Base-by-base conservation (phyloP, 768 basidiomycete species). In the Russula vinacea region DNA sequence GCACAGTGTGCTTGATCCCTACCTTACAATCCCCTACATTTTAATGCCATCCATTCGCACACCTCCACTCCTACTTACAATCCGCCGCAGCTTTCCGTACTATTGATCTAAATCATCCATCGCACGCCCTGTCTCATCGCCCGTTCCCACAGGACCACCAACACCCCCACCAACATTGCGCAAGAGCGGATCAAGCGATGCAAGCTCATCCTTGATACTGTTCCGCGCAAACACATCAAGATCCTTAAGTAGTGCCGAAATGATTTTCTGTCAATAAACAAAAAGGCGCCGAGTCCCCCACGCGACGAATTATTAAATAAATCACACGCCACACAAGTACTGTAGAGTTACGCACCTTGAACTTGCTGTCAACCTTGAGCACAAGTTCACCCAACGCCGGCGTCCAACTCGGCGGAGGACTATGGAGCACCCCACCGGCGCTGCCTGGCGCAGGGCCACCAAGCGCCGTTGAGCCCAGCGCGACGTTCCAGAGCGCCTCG, bases 141-240 rank as follows among this genome's bases (percentile, higher is more conserved):
- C 50, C 1, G 50, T 51, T 51, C 50, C 50, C 4, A 16, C 49
- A 6, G 6, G 16, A 26, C 49, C 26, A 16, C 45, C 45, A n/a
- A 35, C 53, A 17, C 74, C 68, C 22, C 68, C 71, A 1, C 74
- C 74, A 51, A 84, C 78, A 68, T 88, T 89, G 49, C 87, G 79
- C 58, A 93, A 77, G 39, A 92, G 72, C 32, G 91, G 91, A 74
- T 92, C 90, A 51, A 94, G 80, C 29, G 89, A 89, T 19, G 88
- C 85, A 42, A 94, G 77, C 74, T 94, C 92, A 62, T 91, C 89
- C 73, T 83, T 87, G 73, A 94, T 94, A 16, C 84, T 83, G 55
- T 85, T 86, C 63, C 92, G 81, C 54, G 92, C 92, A 53, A 91
- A 84, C 45, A 82, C 79, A 74, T 95, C 93, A 26, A 96, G 82